Evolutionary conservation across 2,329 filamentous ascomycete species (phyloP), one percentile per base, ranked within the genome.

Genomic region (Talaromyces sp.): DNA sequence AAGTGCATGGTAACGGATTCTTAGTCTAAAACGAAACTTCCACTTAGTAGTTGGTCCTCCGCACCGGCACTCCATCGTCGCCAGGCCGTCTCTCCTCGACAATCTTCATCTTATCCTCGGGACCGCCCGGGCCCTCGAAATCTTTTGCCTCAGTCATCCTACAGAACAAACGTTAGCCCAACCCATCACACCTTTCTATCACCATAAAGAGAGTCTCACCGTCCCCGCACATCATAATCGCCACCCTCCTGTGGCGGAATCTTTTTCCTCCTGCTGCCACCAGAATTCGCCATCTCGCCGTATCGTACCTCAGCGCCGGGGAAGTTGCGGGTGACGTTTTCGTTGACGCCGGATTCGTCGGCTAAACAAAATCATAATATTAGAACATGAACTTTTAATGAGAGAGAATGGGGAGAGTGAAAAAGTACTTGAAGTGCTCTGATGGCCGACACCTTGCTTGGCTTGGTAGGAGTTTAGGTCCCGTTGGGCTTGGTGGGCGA

Each of bases 211-310:
- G 37, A 22, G 10, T 65, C 76, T 70, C 63, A 79, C 76, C 76
- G 70, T 65, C 76, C 73, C 33, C 75, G 72, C 65, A 74, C 76
- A 68, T 79, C 77, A 14, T 70, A 69, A 43, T 68, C 73, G 8
- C 79, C 79, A 47, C 79, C 79, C 65, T 81, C 78, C 24, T 79
- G 75, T 27, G 76, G 73, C 9, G 77, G 78, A 35, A 81, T 78
- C 9, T 75, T 73, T 58, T 73, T 76, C 67, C 75, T 75, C 66
- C 79, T 72, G 50, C 78, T 78, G 13, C 73, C 74, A 3, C 77
- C 73, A 5, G 74, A 70, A 24, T 69, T 71, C 8, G 75, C 70
- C 7, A 67, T 71, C 47, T 71, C 73, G 56, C 78, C 79, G 39
- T 78, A 79, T 54, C 75, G 73, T n/a, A 80, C 74, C 14, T 72